Conservation (phyloP, 345 rosid species). For the Eucalyptus marginata region DNA sequence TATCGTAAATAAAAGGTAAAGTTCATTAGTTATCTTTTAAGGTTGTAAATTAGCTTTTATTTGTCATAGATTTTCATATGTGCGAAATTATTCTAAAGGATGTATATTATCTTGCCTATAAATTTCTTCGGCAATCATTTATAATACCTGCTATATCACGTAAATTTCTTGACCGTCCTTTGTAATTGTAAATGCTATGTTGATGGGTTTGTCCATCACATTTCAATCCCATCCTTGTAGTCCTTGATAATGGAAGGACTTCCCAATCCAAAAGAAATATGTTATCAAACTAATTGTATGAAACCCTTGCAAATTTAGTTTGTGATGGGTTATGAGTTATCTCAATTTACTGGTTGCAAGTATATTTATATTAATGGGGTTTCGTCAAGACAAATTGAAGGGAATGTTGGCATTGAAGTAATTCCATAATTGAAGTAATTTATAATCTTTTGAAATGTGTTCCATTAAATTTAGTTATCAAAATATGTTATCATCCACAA, state of each 20-base stretch:
- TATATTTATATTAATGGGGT: neutral
- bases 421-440: neutral
- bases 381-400: neutral
- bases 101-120: too few species aligned
- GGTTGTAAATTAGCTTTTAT: too few species aligned
- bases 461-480: neutral
- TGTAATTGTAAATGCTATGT: neutral
- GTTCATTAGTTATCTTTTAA: neutral
- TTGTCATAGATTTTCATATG: neutral
- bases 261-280: neutral
- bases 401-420: neutral
- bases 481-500: neutral
- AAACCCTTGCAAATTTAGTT: neutral
- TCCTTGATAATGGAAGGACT: neutral
- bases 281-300: neutral
- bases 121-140: neutral
- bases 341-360: neutral
- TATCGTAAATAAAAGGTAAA: accelerated
- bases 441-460: neutral
- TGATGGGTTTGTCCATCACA: neutral
- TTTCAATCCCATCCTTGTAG: neutral
- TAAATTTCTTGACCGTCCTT: accelerated
- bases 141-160: neutral
- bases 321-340: neutral
- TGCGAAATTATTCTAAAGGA: neutral